Evolutionary conservation across 768 basidiomycete species (phyloP), one percentile per base, ranked within the genome.

Genomic region (Boletus tylopilopsis): DNA sequence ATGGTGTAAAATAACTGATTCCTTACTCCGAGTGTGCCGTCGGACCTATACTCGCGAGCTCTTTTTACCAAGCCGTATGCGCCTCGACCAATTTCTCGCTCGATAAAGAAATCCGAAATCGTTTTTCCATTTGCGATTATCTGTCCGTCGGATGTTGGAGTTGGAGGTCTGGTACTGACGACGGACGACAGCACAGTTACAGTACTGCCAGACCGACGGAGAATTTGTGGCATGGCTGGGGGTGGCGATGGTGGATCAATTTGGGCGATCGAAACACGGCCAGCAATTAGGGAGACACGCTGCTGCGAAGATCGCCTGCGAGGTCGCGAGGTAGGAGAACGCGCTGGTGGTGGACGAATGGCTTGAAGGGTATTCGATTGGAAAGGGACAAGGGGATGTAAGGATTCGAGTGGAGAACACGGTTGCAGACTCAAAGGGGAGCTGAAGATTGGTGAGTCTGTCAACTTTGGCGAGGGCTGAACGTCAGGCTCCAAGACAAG

Each of bases 1-100:
- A 23, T 25, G 19, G 23, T 8, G 35, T 45, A 42, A 58, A 53
- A 35, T 42, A 42, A 48, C 38, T 48, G 43, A 50, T 32, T 57
- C 62, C 91, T 78, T 69, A 94, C 93, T 60, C 95, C 95, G n/a
- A 86, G 71, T 34, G 81, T 76, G 6, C 90, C 90, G 66, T 90
- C 85, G 8, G 75, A 60, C 32, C 75, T 77, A 56, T 85, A 85
- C 63, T 94, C 90, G 54, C 89, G 78, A 2, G 84, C 95, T 47
- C 90, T 78, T 68, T 95, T 94, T 33, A 99, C 95, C 36, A 97
- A 75, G 2, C 95, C 95, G 67, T 97, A 97, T 11, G 95, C 95
- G 10, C 94, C 95, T 49, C 91, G 79, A 13, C 95, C 95, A 22
- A 94, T 90, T 62, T 95, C 93, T 38, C 79, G 79, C 58, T 93